Evolutionary conservation across 169 alveolate species (phyloP).

Genomic region (Ichthyophthirius multifiliis): DNA sequence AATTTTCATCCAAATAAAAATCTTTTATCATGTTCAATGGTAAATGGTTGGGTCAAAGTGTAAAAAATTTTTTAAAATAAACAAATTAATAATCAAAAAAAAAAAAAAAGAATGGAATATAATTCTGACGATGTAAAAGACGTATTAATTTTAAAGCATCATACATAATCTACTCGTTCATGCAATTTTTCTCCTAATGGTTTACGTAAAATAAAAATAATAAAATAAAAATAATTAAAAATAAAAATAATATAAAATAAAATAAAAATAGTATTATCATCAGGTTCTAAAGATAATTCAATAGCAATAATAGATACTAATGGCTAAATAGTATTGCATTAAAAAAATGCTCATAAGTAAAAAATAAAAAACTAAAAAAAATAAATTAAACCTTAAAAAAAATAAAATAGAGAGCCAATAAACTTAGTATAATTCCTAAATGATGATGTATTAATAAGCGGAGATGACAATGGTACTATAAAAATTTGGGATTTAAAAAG

Average conservation of each 20-base stretch:
- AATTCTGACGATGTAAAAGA: slow-evolving; percentile 46
- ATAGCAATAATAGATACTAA: slow-evolving; percentile 47
- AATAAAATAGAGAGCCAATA: slow-evolving; percentile 20
- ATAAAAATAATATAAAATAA: not conserved
- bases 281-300: slow-evolving; percentile 55
- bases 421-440: slow-evolving; percentile 5
- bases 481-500: slow-evolving; percentile 68
- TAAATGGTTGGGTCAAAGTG: slow-evolving; percentile 54
- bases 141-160: slow-evolving; percentile 35
- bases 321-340: slow-evolving; percentile 39
- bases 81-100: not conserved
- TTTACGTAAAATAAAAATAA: not conserved
- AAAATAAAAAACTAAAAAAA: not conserved
- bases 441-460: slow-evolving; percentile 48
- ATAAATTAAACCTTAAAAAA: slow-evolving; percentile 12
- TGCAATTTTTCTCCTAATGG: slow-evolving; percentile 59
- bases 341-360: slow-evolving; percentile 49
- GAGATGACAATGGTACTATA: slow-evolving; percentile 69
- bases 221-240: not conserved
- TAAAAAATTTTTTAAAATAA: not conserved
- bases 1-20: slow-evolving; percentile 56
- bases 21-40: slow-evolving; percentile 35
- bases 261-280: not conserved
- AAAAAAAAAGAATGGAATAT: not conserved
- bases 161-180: slow-evolving; percentile 45